Evolutionary conservation across 176 grass and related monocot species (phyloP), one percentile per base, ranked within the genome.

Genomic region (Bothriochloa decipiens): DNA sequence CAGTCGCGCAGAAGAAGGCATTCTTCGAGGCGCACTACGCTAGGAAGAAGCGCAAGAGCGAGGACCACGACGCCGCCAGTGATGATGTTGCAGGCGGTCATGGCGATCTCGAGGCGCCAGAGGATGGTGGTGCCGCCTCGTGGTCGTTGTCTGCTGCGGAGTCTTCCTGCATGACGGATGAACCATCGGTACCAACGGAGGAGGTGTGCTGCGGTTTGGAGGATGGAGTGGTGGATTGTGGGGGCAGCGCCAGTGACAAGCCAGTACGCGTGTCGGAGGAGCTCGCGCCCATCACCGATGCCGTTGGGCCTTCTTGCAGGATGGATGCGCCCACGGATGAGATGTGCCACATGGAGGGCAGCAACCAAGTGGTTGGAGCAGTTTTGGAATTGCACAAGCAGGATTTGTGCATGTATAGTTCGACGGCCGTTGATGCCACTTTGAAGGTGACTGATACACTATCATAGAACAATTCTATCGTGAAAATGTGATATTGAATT

Each of bases 1-100:
- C 87, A 13, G 94, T 97, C 41, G 94, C 94, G 8, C 83, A 80
- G 85, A 97, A 94, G 83, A 92, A 92, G 80, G 94, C 94, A 0
- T 82, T 91, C 76, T 94, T 97, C 79, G 92, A 97, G 72, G 94
- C 90, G 32, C 82, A 75, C 60, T 97, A 97, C 83, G 91, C 76
- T 37, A 87, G 74, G 78, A 90, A 57, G 73, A 76, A 86, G 83
- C 64, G 83, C 12, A 89, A 57, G 88, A 77, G 32, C 71, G 77
- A 78, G 16, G 57, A 6, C 10, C 23, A 60, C 20, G 47, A 11
- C 7, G 40, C 18, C 58, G 39, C 12, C 6, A 46, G 2, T 0
- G 86, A 5, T 11, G 57, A 8, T 20, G 62, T 23, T n/a, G 55
- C 55, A 23, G 55, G 8, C 20, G 20, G 55, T 23, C 20, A 13